Base-by-base conservation (phyloP, 306 rosid genomes). In the Cotoneaster glaucophyllus region DNA sequence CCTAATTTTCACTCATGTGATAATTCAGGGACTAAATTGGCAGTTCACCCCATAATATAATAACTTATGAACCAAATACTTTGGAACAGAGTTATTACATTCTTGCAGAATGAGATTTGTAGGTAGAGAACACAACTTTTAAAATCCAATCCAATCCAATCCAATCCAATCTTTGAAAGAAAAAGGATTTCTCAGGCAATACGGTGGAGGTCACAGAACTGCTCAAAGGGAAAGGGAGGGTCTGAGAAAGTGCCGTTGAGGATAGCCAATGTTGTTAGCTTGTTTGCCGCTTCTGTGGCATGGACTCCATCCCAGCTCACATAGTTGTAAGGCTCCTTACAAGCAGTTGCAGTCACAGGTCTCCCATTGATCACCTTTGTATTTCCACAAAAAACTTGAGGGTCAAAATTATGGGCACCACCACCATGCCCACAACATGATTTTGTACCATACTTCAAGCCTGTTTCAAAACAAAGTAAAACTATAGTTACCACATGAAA, bases 291-390 rank as follows among this genome's bases (percentile, higher is more conserved):
- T 82, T 94, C 98, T 58, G 96, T 87, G 74, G 97, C 78, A 74
- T 94, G 98, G n/a, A 94, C 79, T 44, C 96, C 98, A 86, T 94
- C 97, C 95, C 96, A 94, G 78, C 98, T 92, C 45, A 88, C 96
- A 59, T 92, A 92, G 82, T 90, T 90, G 64, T 81, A 64, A 2
- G 98, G 98, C 17, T 94, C 98, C 64, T 26, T 39, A 59, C 93
- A 85, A 58, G 96, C 97, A 69, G 83, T 78, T 82, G 97, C 91
- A 70, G 85, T 84, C 82, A 88, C 80, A 19, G n/a, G 79, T 9
- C 77, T 84, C 1, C 90, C 91, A 75, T 87, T 75, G n/a, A 87
- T 79, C 68, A 79, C 80, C 59, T 83, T 89, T 21, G 87, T 84
- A 21, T 86, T 86, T 31, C 97, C 97, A 67, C 98, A 92, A 12